Evolutionary conservation across 805 yeast species (phyloP), one percentile per base, ranked within the genome.

Genomic region (Saccharomycopsis amapae): DNA sequence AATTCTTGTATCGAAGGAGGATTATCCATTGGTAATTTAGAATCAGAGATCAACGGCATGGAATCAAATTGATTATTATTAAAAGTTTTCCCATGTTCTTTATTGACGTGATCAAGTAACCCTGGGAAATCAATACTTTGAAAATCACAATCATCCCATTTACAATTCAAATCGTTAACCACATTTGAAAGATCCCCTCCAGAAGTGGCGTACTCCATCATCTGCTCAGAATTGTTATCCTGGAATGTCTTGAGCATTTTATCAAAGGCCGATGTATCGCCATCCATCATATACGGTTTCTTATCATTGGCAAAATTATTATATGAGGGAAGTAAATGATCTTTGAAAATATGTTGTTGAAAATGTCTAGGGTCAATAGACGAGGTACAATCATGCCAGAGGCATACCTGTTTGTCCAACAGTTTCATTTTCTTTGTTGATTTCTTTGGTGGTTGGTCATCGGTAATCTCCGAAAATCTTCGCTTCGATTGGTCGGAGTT

Each of bases 71-170:
- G 2, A 33, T 15, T 26, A 12, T 26, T 12, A 26, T 26, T 26
- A 26, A 9, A 9, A 26, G 30, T 20, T 19, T 17, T 20, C 24
- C 13, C 36, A 24, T 76, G 81, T 5, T 56, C 56, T 1, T 64
- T 60, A 41, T 76, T 75, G 40, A 80, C 64, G 62, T 87, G 96
- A 35, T 71, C 65, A 9, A 84, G 62, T 25, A 88, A 63, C 4
- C 71, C 59, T 25, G 76, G 66, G 39, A 81, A 57, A 54, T 78
- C 78, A 15, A 63, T 58, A 24, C 82, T 70, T 18, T 67, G 65
- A 57, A 71, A 85, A 36, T 72, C 64, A 69, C 96, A 88, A 44
- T 78, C 71, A 46, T 68, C 63, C 96, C 95, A 87, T 56, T 79
- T 86, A 65, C 96, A 88, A 40, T 71, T 63, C 39, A 56, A 55